These are phyloP conservation scores for Nicotiana tabacum DNA, from an alignment of 257 asterid species.

Conservation along the genomic window DNA sequence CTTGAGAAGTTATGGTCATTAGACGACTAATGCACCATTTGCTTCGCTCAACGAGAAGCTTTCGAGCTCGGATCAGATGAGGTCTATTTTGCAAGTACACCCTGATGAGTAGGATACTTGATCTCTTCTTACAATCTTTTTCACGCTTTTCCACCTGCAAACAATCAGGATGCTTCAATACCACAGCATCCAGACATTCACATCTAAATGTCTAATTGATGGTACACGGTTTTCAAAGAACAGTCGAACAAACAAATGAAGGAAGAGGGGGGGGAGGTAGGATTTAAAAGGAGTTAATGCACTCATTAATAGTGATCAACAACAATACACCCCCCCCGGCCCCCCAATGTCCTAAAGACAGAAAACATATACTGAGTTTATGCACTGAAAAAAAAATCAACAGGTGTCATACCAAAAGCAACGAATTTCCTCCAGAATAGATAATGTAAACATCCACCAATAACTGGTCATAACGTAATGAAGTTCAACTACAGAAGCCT, in stretches of 20 bases:
- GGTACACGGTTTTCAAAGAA: slow-evolving; percentile 4
- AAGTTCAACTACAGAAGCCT: slow-evolving; percentile 12
- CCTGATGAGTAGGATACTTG: slow-evolving; percentile 60
- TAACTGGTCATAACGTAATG: background rate
- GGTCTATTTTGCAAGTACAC: slow-evolving; percentile 73
- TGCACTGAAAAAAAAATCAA: background rate
- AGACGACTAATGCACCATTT: slow-evolving; percentile 83
- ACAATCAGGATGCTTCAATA: slow-evolving; percentile 26
- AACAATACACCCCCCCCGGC: background rate
- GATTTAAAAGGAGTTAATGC: background rate
- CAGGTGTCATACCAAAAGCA: background rate
- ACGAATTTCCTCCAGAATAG: background rate
- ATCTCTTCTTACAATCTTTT: slow-evolving; percentile 66
- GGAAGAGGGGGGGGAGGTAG: background rate
- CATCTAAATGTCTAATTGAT: background rate
- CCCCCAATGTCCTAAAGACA: background rate
- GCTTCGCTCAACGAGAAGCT: slow-evolving; percentile 79
- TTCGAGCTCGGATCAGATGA: slow-evolving; percentile 77
- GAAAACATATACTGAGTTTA: background rate
- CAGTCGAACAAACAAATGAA: background rate
- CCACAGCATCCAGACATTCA: background rate
- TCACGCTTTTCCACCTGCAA: slow-evolving; percentile 88
- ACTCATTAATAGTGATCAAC: background rate
- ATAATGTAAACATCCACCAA: slow-evolving; percentile 1
- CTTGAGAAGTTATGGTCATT: slow-evolving; percentile 96